phyloP scores from a whole-genome alignment of 768 basidiomycete genomes.

The Chalciporus chontae region DNA sequence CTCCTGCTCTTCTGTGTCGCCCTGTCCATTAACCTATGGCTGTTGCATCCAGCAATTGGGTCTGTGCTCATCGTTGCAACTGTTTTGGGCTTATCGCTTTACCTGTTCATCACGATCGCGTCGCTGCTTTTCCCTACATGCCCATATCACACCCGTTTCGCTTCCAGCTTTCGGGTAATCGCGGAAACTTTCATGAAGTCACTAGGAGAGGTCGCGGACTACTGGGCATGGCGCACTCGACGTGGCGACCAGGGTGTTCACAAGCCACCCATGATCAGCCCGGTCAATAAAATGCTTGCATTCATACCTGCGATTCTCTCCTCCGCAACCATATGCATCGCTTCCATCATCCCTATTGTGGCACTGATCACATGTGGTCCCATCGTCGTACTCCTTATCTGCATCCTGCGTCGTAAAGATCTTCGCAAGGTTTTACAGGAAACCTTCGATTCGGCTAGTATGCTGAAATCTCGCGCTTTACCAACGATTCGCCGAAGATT shows the following conservation, averaged over 20 bases:
- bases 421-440: neutral
- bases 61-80: too few relatives aligned
- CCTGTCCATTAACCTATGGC: too few relatives aligned
- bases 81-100: too few relatives aligned
- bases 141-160: conserved; percentile 20
- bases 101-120: conserved; percentile 15
- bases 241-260: neutral
- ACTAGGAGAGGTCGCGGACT: neutral
- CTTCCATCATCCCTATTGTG: neutral
- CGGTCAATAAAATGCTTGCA: neutral
- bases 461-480: neutral
- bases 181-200: neutral
- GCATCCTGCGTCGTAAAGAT: neutral
- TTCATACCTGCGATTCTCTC: neutral
- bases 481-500: neutral
- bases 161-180: conserved; percentile 4
- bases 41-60: too few relatives aligned
- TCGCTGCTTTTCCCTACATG: conserved; percentile 10
- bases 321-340: neutral
- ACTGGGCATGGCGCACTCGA: conserved; percentile 3
- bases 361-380: neutral
- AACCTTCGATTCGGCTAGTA: too few relatives aligned
- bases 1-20: too few relatives aligned
- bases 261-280: neutral
- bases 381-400: neutral